phyloP scores from a whole-genome alignment of 2,329 filamentous ascomycete species.

The Aspergillus viridinutans region DNA sequence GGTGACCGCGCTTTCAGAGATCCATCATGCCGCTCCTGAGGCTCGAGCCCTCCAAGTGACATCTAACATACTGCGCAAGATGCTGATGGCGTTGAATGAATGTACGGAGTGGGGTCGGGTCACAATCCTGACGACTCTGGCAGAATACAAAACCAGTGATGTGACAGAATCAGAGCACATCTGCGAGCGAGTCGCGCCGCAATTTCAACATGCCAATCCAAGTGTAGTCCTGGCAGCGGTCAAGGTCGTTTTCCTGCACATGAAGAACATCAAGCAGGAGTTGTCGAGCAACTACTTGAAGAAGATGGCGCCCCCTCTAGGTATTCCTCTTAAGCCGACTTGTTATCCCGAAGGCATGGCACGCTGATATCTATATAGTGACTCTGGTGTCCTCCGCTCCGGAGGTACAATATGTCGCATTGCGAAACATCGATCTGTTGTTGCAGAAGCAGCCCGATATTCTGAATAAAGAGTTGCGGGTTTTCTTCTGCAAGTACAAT shows the following conservation, averaged over 20 bases:
- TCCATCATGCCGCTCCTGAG: slow-evolving; percentile 83
- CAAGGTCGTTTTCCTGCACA: slow-evolving; percentile 95
- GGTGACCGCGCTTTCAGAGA: slow-evolving; percentile 88
- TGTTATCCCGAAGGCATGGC: background rate
- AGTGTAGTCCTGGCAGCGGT: slow-evolving; percentile 96
- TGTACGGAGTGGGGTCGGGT: slow-evolving; percentile 98
- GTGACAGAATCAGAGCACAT: slow-evolving; percentile 97
- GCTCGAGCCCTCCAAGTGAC: slow-evolving; percentile 82
- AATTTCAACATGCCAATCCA: slow-evolving; percentile 98
- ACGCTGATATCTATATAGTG: slow-evolving; percentile 53
- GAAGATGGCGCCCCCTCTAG: slow-evolving; percentile 96
- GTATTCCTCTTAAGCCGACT: slow-evolving; percentile 43
- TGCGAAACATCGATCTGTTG: slow-evolving; percentile 92
- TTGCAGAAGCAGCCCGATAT: slow-evolving; percentile 96
- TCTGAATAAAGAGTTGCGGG: slow-evolving; percentile 90
- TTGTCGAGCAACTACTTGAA: slow-evolving; percentile 81
- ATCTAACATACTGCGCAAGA: slow-evolving; percentile 80
- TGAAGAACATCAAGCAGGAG: slow-evolving; percentile 76
- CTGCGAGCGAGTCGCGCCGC: slow-evolving; percentile 89
- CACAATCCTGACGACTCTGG: slow-evolving; percentile 83
- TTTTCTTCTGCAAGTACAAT: slow-evolving; percentile 99
- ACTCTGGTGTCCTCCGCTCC: slow-evolving; percentile 92
- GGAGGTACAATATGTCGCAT: slow-evolving; percentile 95
- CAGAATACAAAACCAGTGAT: slow-evolving; percentile 81
- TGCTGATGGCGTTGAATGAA: slow-evolving; percentile 93